phyloP scores from a whole-genome alignment of 164 flowering plant genomes.

The Protea cynaroides region DNA sequence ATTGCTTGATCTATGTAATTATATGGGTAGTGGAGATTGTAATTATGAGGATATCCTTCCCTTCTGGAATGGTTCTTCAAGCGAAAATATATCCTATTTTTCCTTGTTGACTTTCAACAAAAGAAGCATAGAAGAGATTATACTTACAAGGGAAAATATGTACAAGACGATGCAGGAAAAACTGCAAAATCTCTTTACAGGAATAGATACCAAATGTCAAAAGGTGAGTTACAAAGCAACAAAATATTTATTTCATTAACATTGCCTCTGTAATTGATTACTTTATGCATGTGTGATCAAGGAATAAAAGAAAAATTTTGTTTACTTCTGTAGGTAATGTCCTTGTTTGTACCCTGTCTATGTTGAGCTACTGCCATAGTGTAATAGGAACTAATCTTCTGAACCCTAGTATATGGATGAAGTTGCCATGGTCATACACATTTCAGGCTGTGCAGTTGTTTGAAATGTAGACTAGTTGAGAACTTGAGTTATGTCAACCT shows the following conservation, averaged over 20 bases:
- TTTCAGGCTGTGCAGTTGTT: too few species aligned
- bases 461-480: too few species aligned
- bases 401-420: too few species aligned
- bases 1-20: conserved; percentile 55
- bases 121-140: conserved; percentile 41
- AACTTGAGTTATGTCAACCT: too few species aligned
- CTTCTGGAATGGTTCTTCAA: conserved; percentile 40
- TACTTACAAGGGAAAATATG: conserved; percentile 41
- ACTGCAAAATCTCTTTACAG: conserved; percentile 34
- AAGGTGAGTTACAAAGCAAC: conserved; percentile 34
- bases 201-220: conserved; percentile 39
- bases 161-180: conserved; percentile 51
- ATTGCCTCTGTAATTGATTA: neutral
- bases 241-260: neutral
- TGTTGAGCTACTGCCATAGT: too few species aligned
- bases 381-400: too few species aligned
- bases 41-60: conserved; percentile 59
- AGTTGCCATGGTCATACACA: too few species aligned
- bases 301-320: neutral
- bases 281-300: neutral
- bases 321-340: neutral
- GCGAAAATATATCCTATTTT: conserved; percentile 26
- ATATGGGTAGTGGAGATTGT: conserved; percentile 23
- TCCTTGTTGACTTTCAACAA: conserved; percentile 55
- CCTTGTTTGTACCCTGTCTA: neutral